Evolutionary conservation across 2,329 filamentous ascomycete species (phyloP), one percentile per base, ranked within the genome.

Genomic region (Escovopsis weberi): DNA sequence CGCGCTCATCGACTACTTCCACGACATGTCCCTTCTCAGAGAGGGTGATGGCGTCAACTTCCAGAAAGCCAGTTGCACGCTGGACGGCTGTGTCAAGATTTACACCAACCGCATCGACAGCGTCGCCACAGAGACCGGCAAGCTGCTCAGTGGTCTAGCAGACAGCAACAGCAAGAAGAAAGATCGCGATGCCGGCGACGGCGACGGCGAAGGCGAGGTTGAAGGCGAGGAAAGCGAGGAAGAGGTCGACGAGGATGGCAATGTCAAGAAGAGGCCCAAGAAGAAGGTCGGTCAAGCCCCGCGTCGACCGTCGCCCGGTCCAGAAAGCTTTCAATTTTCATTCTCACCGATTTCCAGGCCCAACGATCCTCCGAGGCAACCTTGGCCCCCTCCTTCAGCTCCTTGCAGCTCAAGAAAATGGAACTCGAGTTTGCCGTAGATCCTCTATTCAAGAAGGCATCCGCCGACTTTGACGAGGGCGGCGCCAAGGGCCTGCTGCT

Each of bases 1-100:
- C 65, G 91, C 91, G n/a, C 75, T 98, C 15, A 98, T 98, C 58
- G 91, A 98, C 62, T 98, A 98, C 64, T 98, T 98, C 56, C 89
- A 98, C 62, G 91, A 98, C 57, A 96, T 98, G 91, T 94, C 87
- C 1, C 68, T 98, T 37, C 70, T 98, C 39, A 94, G 94, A 59
- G 91, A 98, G 57, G 91, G 91, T 28, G 87, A 98, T 50, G 83
- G 88, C 12, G 88, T 98, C 62, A 98, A 98, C 60, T 98, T 98
- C 54, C 91, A 98, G 59, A 94, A 94, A 61, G 91, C 91, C 45
- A 95, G 88, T 65, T 96, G 87, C 65, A 98, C 91, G 0, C 71
- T 98, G 15, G 91, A 98, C 58, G 91, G 91, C 18, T 98, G 91
- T 58, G 91, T 98, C 57, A 98, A 98, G 67, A 96, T 98, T 56